These are phyloP conservation scores for Keithomyces neogunnii DNA, from an alignment of 2,329 filamentous ascomycete species.

Conservation along the genomic window DNA sequence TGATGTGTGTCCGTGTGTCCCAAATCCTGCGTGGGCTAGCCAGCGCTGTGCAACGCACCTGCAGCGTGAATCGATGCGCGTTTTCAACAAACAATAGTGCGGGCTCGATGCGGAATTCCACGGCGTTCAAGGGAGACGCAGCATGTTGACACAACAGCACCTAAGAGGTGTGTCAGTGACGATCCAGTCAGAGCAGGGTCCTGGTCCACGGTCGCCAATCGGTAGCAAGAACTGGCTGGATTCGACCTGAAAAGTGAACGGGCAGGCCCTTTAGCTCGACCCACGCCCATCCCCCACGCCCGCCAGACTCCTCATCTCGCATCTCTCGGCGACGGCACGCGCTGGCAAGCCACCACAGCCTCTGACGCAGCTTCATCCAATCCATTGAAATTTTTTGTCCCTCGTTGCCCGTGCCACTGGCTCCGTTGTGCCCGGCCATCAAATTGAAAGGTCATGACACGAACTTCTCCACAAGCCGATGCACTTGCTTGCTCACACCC, in stretches of 20 bases:
- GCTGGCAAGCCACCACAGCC: too few relatives aligned
- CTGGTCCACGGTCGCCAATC: slow-evolving; percentile 20
- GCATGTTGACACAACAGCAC: not conserved
- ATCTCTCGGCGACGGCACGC: too few relatives aligned
- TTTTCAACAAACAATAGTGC: too few relatives aligned
- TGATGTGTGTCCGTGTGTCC: too few relatives aligned
- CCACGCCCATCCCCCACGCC: slow-evolving; percentile 2
- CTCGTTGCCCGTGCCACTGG: too few relatives aligned
- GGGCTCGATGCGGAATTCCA: too few relatives aligned
- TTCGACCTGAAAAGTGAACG: not conserved
- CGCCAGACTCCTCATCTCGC: not conserved
- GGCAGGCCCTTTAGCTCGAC: not conserved
- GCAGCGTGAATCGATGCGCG: too few relatives aligned
- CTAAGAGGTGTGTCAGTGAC: not conserved
- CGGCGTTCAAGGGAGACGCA: not conserved
- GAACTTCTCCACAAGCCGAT: not conserved
- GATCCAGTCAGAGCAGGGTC: slow-evolving; percentile 17
- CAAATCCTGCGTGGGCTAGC: too few relatives aligned
- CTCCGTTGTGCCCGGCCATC: not conserved
- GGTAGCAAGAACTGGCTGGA: slow-evolving; percentile 8
- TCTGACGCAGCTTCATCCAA: not conserved
- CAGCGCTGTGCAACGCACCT: too few relatives aligned
- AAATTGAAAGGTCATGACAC: not conserved
- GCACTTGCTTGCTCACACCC: not conserved
- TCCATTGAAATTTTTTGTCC: not conserved